Evolutionary conservation across 164 flowering plant species (phyloP), one percentile per base, ranked within the genome.

Genomic region (Macadamia tetraphylla): DNA sequence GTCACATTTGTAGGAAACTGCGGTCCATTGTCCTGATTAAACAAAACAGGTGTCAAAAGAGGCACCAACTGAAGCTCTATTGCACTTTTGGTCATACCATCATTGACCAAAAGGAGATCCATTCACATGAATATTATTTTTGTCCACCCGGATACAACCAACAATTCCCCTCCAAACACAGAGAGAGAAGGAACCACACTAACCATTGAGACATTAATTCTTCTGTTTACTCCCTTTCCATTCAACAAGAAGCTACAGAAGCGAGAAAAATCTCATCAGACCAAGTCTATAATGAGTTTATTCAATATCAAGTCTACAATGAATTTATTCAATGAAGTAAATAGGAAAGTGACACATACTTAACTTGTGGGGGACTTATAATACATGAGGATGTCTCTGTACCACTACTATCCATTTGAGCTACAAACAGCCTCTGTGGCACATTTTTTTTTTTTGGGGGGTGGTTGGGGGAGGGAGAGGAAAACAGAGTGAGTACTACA

Each of bases 381-480:
- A 94, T 77, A 78, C 99, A 94, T 32, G 90, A 80, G 48, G 99
- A 89, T 66, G 92, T 85, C 76, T 83, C 92, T 15, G 78, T 74
- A 62, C 74, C 82, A 75, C 92, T 74, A 62, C 74, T 83, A 75
- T 94, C 96, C 42, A 76, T 81, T 71, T 83, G 90, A 58, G 80
- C 87, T 3, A 90, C 92, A 75, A 94, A 85, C 60, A 94, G 70
- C 67, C 85, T 60, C 99, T 94, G 90, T 79, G 72, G 8, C n/a
- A 46, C 51, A 23, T 23, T 23, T 23, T 23, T 23, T 23, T 23
- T 23, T 23, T 23, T 23, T 23, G 23, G 23, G 23, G 23, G 23
- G 23, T 0, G 23, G 23, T 23, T 23, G 23, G 40, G 40, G 3
- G 40, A 5, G 40, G 40, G 40, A 5, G 40, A 35, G 40, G 40